A percentile compares a stretch with the other conserved stretches of the same genome.
phyloP scores from a whole-genome alignment of 371 early-diverging fungal species.

The Rhizopus microsporus region DNA sequence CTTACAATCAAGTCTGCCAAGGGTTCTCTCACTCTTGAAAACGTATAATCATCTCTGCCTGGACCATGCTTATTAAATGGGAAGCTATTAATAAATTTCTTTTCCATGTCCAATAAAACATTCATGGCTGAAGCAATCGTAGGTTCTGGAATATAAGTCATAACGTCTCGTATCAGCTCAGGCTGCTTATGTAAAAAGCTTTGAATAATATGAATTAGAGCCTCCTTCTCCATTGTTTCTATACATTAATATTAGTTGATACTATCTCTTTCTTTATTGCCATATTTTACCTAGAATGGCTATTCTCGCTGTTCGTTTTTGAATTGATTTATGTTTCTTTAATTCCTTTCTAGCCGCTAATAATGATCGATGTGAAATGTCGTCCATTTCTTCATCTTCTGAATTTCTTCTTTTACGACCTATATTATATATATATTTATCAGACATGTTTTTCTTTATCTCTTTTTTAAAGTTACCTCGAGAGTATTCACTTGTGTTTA shows the following conservation, averaged over 20 bases:
- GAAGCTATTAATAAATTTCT: slow-evolving; percentile 72
- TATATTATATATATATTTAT: slow-evolving; percentile 4
- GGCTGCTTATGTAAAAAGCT: slow-evolving; percentile 75
- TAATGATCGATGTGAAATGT: slow-evolving; percentile 15
- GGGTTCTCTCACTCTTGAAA: slow-evolving; percentile 79
- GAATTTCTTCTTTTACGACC: slow-evolving; percentile 47
- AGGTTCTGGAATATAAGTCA: slow-evolving; percentile 83
- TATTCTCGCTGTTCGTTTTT: slow-evolving; percentile 31
- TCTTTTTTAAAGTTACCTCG: slow-evolving; percentile 8
- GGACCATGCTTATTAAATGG: slow-evolving; percentile 86
- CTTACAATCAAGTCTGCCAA: slow-evolving; percentile 71
- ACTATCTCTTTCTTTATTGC: neutral
- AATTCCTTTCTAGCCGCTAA: slow-evolving; percentile 15
- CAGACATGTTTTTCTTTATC: neutral
- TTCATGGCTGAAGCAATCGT: slow-evolving; percentile 76
- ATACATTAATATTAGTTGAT: slow-evolving; percentile 8
- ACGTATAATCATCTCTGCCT: slow-evolving; percentile 84
- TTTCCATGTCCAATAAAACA: slow-evolving; percentile 70
- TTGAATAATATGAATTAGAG: slow-evolving; percentile 72
- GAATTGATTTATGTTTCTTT: slow-evolving; percentile 30
- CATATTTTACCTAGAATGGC: slow-evolving; percentile 33
- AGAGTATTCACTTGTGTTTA: slow-evolving; percentile 9
- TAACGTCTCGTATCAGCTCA: slow-evolving; percentile 67
- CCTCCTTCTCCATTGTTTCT: slow-evolving; percentile 73
- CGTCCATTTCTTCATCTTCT: slow-evolving; percentile 54